Percentiles rank a stretch among this genome's conserved stretches.
These are phyloP conservation scores for Allantophomopsis cytisporea DNA, from an alignment of 2,329 filamentous ascomycete genomes.

Conservation along the genomic window DNA sequence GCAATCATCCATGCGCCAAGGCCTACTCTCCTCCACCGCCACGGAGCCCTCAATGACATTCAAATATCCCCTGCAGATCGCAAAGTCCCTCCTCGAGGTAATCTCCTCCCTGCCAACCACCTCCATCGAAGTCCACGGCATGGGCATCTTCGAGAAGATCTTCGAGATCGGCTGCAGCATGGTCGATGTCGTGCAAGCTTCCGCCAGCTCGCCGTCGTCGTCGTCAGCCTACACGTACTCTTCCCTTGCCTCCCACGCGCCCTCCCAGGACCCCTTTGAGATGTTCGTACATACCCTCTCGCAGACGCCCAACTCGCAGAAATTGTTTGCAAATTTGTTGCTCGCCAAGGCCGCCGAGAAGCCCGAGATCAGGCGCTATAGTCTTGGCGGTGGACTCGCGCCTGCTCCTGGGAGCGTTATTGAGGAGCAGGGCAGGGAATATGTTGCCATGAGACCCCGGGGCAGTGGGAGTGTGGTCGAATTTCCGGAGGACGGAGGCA, in stretches of 20 bases:
- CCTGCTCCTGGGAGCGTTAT: background rate
- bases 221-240: constrained; percentile 1
- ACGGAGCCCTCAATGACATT: constrained; percentile 46
- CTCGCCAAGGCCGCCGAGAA: constrained; percentile 26
- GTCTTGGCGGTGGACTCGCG: background rate
- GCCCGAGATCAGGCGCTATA: constrained; percentile 14
- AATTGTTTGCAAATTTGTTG: constrained; percentile 27
- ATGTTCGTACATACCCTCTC: constrained; percentile 29
- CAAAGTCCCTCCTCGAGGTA: constrained; percentile 36
- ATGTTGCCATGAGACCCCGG: background rate
- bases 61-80: constrained; percentile 47
- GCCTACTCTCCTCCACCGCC: constrained; percentile 44
- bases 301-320: constrained; percentile 27
- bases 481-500: background rate
- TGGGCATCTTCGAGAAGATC: constrained; percentile 36
- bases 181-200: constrained; percentile 27
- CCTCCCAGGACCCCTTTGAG: constrained; percentile 24
- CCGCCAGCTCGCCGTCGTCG: constrained; percentile 14
- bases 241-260: constrained; percentile 15
- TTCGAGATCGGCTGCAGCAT: constrained; percentile 30
- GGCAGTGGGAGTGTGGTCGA: background rate
- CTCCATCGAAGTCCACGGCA: constrained; percentile 31
- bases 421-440: background rate
- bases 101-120: constrained; percentile 25
- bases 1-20: constrained; percentile 55